Base-by-base conservation (phyloP, 1,284 basidiomycete species). In the Wallemia mellicola region DNA sequence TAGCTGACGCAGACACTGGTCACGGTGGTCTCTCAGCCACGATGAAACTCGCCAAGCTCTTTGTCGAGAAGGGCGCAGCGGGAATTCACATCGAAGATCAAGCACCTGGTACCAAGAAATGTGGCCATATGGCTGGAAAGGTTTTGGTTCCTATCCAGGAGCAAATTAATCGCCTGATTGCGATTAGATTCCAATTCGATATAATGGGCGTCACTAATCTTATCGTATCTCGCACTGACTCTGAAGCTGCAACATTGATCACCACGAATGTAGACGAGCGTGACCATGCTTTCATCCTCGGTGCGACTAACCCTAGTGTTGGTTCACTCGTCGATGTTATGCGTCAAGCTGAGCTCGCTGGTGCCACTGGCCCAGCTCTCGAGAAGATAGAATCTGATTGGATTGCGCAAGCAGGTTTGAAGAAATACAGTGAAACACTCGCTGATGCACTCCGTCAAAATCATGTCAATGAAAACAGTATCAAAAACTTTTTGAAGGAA, bases 241-340 rank as follows among this genome's bases (percentile, higher is more conserved):
- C 80, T 11, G 81, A 96, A 71, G 91, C 92, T 7, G 92, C 92
- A 2, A 96, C 91, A 1, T 79, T 98, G 64, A 86, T 98, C 74
- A 86, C 89, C 59, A 82, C 86, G 66, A 96, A 96, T 73, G 87
- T 98, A 63, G 94, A 98, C 71, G 80, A 83, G 66, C 83, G 92
- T 38, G 92, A 98, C 74, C 92, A 98, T 67, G 72, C 87, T 28
- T 98, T 95, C 76, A 91, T 98, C 69, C 79, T 96, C 30, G 92
- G 92, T 55, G 79, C 78, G 60, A 92, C 89, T 58, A 91, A 94
- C 71, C 69, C 83, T 11, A 64, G 68, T 58, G 71, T 78, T 26
- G 73, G 74, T 24, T 78, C 87, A 19, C 76, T 96, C 60, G 85
- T 83, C 62, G 75, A 74, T 28, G 78, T 85, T 64, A 89, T 96